Percentiles rank a stretch among this genome's conserved stretches.
Conservation (phyloP, 352 stramenopile species). For the Hyaloperonospora arabidopsidis region DNA sequence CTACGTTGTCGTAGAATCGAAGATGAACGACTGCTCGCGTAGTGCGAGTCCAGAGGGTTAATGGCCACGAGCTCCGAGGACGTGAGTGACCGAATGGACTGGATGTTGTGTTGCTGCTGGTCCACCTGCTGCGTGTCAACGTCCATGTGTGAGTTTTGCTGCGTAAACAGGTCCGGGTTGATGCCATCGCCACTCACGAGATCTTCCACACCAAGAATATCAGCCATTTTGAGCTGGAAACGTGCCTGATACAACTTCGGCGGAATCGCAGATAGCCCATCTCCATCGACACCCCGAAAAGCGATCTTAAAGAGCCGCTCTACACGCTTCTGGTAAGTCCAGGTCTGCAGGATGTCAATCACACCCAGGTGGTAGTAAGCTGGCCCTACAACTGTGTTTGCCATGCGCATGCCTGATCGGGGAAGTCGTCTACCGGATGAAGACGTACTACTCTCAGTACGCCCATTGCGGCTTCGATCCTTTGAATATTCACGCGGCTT, state of each 20-base stretch:
- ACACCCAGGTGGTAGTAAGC: slow-evolving; percentile 87
- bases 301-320: slow-evolving; percentile 86
- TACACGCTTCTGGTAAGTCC: slow-evolving; percentile 80
- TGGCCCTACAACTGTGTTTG: slow-evolving; percentile 80
- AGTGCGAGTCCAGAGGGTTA: slow-evolving; percentile 55
- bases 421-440: slow-evolving; percentile 65
- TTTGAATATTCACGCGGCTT: slow-evolving; percentile 33
- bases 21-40: slow-evolving; percentile 44
- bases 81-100: slow-evolving; percentile 59
- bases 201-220: slow-evolving; percentile 79
- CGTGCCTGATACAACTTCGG: slow-evolving; percentile 78
- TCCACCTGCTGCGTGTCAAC: slow-evolving; percentile 59
- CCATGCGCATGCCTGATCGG: slow-evolving; percentile 75
- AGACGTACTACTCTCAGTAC: slow-evolving; percentile 57
- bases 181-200: slow-evolving; percentile 37
- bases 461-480: slow-evolving; percentile 28
- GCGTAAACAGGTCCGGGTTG: slow-evolving; percentile 59
- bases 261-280: slow-evolving; percentile 78
- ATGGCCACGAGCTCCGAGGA: slow-evolving; percentile 59
- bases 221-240: slow-evolving; percentile 82
- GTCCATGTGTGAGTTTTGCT: slow-evolving; percentile 87
- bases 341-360: slow-evolving; percentile 89
- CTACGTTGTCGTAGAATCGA: slow-evolving; percentile 50
- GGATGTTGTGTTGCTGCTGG: slow-evolving; percentile 47
- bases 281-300: slow-evolving; percentile 69